Base-by-base conservation (phyloP, 1,284 basidiomycete genomes). In the Melampsora larici-populina region DNA sequence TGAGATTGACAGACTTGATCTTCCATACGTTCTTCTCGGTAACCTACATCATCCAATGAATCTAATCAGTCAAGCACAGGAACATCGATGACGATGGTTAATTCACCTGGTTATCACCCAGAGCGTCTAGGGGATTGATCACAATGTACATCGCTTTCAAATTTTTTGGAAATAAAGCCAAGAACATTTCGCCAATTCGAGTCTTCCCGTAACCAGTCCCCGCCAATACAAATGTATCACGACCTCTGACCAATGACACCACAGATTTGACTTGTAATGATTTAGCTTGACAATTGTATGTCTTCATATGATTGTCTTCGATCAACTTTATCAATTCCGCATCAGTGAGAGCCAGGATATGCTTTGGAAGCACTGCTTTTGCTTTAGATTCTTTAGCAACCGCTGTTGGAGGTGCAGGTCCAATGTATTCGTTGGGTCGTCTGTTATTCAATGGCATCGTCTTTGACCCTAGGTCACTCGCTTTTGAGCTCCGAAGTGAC, bases 201-300 rank as follows among this genome's bases (percentile, higher is more conserved):
- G 46, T 51, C 29, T 70, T 70, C 15, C 68, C 68, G 18, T 70
- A 70, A n/a, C n/a, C n/a, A n/a, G n/a, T n/a, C n/a, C n/a, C n/a
- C n/a, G n/a, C n/a, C n/a, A n/a, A n/a, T n/a, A 70, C 18, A 70
- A 70, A 70, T 18, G 46, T 70, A 21, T 70, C 46, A 18, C 5
- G 48, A 21, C 49, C 36, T 13, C 48, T 21, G 21, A 51, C 49
- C 21, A 70, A 26, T 1, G 24, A 17, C 1, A 70, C 26, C 46
- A 70, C 68, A 2, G 67, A 26, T 17, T 49, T 51, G 1, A 69
- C 31, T 33, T 69, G 67, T 17, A 69, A 31, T 1, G 8, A 40
- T 33, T 51, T 69, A 17, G 67, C 7, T 33, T 21, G 5, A 48
- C 17, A 1, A n/a, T 33, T 17, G 31, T 70, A 70, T 24, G 4